Conservation (phyloP, 116 monocot genomes). For the Zostera marina region DNA sequence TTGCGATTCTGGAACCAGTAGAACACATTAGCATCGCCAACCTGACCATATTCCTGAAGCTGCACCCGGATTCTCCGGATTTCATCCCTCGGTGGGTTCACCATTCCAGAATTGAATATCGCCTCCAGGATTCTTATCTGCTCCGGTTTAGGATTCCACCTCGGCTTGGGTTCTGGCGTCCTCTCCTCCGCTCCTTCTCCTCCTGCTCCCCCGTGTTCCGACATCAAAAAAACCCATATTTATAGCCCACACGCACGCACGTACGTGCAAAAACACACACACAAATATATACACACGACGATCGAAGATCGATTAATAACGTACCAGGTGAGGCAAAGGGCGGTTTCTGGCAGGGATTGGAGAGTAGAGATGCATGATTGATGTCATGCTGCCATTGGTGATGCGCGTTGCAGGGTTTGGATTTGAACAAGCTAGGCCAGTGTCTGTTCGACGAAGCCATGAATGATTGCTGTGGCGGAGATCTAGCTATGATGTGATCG, state of each 20-base stretch:
- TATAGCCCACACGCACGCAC: not conserved
- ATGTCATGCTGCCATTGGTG: conserved; percentile 85
- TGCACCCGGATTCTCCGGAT: conserved; percentile 61
- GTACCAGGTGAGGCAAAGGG: conserved; percentile 30
- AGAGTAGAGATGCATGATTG: conserved; percentile 31
- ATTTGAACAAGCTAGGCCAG: conserved; percentile 99
- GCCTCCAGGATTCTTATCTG: conserved; percentile 90
- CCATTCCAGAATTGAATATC: conserved; percentile 97
- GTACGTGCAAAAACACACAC: no score
- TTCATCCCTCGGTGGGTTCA: conserved; percentile 95
- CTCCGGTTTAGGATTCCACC: conserved; percentile 99
- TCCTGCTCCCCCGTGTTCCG: no score
- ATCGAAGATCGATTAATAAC: not conserved
- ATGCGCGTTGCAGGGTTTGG: conserved; percentile 56
- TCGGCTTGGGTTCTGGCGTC: conserved; percentile 80
- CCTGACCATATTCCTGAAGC: conserved; percentile 79
- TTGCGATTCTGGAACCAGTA: conserved; percentile 99
- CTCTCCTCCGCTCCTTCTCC: conserved; percentile 34
- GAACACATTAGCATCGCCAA: conserved; percentile 99
- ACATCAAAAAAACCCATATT: not conserved
- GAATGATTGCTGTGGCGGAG: not conserved
- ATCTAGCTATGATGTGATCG: conserved; percentile 10
- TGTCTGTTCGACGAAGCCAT: conserved; percentile 92
- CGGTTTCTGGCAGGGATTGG: conserved; percentile 35
- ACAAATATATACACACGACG: no score